Percentiles rank a stretch among this genome's conserved stretches.
Evolutionary conservation across 352 stramenopile genomes (phyloP).

Genomic region (Lagenidium sp.): DNA sequence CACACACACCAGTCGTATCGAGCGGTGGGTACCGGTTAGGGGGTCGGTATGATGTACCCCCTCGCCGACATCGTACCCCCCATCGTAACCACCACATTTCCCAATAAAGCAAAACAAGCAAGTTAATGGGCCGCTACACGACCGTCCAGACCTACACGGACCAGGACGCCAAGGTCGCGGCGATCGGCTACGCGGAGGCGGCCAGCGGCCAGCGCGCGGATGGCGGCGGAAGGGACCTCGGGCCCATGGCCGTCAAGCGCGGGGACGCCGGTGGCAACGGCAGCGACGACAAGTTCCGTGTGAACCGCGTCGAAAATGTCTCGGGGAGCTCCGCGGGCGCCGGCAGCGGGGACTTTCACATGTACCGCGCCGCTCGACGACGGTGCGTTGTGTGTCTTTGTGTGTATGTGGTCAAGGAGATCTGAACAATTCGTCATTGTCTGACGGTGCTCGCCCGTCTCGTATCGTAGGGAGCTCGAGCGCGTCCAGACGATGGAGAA

Average conservation of each 20-base stretch:
- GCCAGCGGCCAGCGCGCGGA: neutral
- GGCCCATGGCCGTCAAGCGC: constrained; percentile 1
- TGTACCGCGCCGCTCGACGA: constrained; percentile 92
- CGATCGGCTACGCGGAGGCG: constrained; percentile 40
- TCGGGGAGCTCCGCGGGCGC: constrained; percentile 92
- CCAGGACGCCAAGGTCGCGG: constrained; percentile 61
- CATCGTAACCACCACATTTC: too few relatives aligned
- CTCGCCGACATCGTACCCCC: too few relatives aligned
- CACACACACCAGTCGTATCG: too few relatives aligned
- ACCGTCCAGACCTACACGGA: constrained; percentile 81
- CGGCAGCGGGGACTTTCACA: constrained; percentile 95
- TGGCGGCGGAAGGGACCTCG: neutral
- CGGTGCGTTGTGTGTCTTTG: constrained; percentile 18
- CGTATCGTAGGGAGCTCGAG: constrained; percentile 78
- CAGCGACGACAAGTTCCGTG: constrained; percentile 26
- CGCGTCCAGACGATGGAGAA: constrained; percentile 88
- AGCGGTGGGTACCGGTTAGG: too few relatives aligned
- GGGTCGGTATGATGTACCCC: too few relatives aligned
- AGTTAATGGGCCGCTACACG: constrained; percentile 81
- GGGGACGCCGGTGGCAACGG: constrained; percentile 1
- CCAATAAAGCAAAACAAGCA: too few relatives aligned
- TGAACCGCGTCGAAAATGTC: constrained; percentile 91
- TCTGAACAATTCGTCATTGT: too few relatives aligned
- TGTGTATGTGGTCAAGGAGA: too few relatives aligned
- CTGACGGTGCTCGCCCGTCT: too few relatives aligned